phyloP scores from a whole-genome alignment of 2,329 filamentous ascomycete species.

The Phyllosticta citriasiana region DNA sequence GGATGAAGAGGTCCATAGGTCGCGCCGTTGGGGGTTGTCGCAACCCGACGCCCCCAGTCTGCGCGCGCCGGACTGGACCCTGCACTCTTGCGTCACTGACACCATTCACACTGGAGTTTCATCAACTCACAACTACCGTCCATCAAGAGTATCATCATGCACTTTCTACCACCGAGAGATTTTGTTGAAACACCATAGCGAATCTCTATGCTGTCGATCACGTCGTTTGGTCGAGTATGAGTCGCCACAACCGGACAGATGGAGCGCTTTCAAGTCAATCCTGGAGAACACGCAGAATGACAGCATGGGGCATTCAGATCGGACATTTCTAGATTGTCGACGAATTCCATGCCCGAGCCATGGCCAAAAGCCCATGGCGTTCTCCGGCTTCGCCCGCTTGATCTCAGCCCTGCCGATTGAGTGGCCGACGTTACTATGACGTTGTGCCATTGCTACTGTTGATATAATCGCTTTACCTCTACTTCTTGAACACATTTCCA shows the following conservation, averaged over 20 bases:
- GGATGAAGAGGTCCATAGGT: background rate
- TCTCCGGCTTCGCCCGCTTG: background rate
- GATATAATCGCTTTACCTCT: background rate
- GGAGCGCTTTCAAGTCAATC: background rate
- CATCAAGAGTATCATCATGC: no score
- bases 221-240: no score
- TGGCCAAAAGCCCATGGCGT: background rate
- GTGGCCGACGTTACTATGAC: conserved; percentile 10
- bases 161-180: no score
- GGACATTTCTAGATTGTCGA: background rate
- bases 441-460: background rate
- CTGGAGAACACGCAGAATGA: background rate
- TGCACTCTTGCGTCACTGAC: background rate
- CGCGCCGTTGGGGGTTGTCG: background rate
- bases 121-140: background rate
- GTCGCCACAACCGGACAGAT: background rate
- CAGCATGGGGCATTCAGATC: background rate
- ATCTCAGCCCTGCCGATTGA: conserved; percentile 2
- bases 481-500: background rate
- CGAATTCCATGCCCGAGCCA: background rate
- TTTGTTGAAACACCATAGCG: no score
- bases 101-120: background rate
- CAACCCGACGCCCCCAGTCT: background rate
- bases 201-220: no score
- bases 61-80: background rate